Percentiles rank a stretch among this genome's conserved stretches.
Conservation (phyloP, 495 filamentous ascomycete genomes). For the Penicillium goetzii region DNA sequence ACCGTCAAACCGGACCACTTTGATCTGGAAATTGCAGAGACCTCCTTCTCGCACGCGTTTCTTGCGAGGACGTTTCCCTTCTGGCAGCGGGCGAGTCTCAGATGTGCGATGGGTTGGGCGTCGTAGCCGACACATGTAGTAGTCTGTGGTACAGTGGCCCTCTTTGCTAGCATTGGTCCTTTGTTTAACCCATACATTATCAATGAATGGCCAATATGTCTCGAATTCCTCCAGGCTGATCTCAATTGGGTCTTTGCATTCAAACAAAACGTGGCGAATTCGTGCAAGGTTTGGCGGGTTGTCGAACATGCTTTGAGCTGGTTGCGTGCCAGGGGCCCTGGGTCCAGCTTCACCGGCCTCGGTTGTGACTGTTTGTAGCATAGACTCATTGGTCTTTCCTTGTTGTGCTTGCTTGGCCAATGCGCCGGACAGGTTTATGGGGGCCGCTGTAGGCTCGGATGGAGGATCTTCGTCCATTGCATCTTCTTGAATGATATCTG, state of each 20-base stretch:
- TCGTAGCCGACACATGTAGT: slow-evolving; percentile 56
- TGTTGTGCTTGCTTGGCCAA: slow-evolving; percentile 31
- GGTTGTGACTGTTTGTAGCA: background rate
- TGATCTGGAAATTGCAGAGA: slow-evolving; percentile 56
- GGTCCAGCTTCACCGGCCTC: slow-evolving; percentile 1
- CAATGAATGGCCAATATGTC: slow-evolving; percentile 58
- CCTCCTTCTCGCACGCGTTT: slow-evolving; percentile 55
- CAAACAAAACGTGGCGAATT: slow-evolving; percentile 53
- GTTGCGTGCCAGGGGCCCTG: slow-evolving; percentile 6
- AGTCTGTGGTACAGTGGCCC: slow-evolving; percentile 54
- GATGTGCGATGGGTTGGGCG: slow-evolving; percentile 47
- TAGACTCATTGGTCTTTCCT: slow-evolving; percentile 12
- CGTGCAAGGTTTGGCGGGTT: slow-evolving; percentile 52
- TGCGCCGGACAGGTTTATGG: slow-evolving; percentile 33
- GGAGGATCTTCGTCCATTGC: slow-evolving; percentile 18
- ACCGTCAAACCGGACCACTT: slow-evolving; percentile 53
- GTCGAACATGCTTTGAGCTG: slow-evolving; percentile 36
- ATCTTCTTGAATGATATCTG: slow-evolving; percentile 15
- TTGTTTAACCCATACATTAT: slow-evolving; percentile 59
- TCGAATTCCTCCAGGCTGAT: slow-evolving; percentile 55
- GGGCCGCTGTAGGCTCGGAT: slow-evolving; percentile 14
- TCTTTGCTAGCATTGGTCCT: slow-evolving; percentile 55
- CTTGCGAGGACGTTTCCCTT: slow-evolving; percentile 55
- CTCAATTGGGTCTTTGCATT: slow-evolving; percentile 57
- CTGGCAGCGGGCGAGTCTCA: slow-evolving; percentile 51